Evolutionary conservation across 768 basidiomycete species (phyloP).

Genomic region (Russula olivacea): DNA sequence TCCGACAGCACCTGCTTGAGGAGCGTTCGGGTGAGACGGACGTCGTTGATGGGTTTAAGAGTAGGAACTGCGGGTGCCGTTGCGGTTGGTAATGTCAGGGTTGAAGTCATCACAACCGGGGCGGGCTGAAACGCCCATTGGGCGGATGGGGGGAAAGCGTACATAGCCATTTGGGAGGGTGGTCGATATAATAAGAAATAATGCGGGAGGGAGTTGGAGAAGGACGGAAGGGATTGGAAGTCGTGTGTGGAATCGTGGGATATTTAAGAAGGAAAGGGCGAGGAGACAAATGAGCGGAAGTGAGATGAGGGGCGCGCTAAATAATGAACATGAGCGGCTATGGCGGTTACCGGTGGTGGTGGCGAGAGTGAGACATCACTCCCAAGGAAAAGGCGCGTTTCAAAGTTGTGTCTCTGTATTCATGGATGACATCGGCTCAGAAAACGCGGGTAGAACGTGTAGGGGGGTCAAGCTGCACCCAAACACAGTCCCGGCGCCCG

Average conservation of each 20-base stretch:
- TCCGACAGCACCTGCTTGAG: constrained; percentile 24
- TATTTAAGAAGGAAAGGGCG: not conserved
- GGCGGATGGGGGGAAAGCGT: not conserved
- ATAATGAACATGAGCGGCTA: not conserved
- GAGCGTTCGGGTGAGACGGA: constrained; percentile 6
- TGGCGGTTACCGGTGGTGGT: too few relatives aligned
- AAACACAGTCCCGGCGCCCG: not conserved
- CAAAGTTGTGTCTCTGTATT: not conserved
- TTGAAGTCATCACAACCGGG: not conserved
- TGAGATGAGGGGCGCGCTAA: not conserved
- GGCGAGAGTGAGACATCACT: not conserved
- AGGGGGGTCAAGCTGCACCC: too few relatives aligned
- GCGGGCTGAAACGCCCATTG: not conserved
- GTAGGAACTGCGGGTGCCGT: not conserved
- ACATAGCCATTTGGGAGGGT: not conserved
- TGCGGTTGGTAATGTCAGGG: not conserved
- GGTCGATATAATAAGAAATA: not conserved
- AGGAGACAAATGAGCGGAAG: not conserved
- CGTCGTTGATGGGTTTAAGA: constrained; percentile 13
- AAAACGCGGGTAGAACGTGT: not conserved
- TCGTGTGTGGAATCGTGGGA: too few relatives aligned
- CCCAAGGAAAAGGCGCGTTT: not conserved
- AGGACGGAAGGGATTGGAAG: not conserved
- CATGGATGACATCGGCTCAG: too few relatives aligned
- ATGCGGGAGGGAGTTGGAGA: not conserved